Conservation (phyloP, 495 filamentous ascomycete species). For the Penicillium desertorum region DNA sequence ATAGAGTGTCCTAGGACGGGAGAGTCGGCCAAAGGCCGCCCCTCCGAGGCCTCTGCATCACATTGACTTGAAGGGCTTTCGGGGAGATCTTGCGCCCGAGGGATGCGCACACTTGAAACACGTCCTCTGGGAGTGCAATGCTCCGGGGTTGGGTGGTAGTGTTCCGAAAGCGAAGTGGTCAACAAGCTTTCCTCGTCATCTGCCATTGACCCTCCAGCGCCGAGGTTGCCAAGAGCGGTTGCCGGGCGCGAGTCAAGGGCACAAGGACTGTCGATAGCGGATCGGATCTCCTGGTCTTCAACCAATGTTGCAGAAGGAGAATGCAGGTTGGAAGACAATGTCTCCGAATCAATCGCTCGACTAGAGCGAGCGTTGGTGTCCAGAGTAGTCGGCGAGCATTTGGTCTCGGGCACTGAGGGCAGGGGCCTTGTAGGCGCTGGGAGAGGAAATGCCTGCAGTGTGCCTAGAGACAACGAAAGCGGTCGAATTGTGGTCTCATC, state of each 20-base stretch:
- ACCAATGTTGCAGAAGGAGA: conserved; percentile 16
- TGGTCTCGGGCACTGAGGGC: conserved; percentile 33
- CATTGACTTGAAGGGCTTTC: conserved; percentile 13
- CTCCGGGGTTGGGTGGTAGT: conserved; percentile 20
- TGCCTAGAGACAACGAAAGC: conserved; percentile 30
- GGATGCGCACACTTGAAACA: conserved; percentile 20
- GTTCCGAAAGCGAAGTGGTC: conserved; percentile 14
- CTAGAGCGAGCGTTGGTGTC: conserved; percentile 11
- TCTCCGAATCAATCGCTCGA: conserved; percentile 5
- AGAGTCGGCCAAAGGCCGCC: conserved; percentile 25
- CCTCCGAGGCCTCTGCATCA: conserved; percentile 1
- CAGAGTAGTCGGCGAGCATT: conserved; percentile 5
- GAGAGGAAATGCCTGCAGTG: conserved; percentile 41
- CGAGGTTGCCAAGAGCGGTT: conserved; percentile 16
- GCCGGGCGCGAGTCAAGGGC: conserved; percentile 12
- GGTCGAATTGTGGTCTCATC: conserved; percentile 23
- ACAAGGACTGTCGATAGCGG: conserved; percentile 3
- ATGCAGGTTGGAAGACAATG: conserved; percentile 11
- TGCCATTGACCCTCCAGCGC: conserved; percentile 11
- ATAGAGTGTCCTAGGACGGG: conserved; percentile 23
- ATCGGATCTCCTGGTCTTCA: conserved; percentile 9
- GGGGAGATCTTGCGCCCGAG: conserved; percentile 20
- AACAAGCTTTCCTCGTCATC: conserved; percentile 16
- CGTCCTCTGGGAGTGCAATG: conserved; percentile 17
- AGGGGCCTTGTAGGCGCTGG: conserved; percentile 41